phyloP scores from a whole-genome alignment of 2,329 filamentous ascomycete species.

The Claviceps sp. region DNA sequence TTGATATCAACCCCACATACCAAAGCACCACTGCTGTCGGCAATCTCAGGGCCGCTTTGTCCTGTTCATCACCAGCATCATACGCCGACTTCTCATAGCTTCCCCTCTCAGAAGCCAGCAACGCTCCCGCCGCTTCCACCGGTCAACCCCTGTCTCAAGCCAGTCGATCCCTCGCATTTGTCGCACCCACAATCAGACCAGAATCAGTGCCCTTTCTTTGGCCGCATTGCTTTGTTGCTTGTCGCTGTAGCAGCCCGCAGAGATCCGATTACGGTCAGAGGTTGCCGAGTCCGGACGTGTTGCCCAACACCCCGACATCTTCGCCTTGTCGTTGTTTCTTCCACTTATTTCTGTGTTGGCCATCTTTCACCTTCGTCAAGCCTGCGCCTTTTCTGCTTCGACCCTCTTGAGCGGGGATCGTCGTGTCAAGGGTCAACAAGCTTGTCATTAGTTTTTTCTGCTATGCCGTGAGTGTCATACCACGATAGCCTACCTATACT shows the following conservation, averaged over 20 bases:
- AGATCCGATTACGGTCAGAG: background rate
- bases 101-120: background rate
- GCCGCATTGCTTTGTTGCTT: background rate
- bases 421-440: conserved; percentile 29
- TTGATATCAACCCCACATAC: background rate
- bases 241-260: background rate
- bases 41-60: background rate
- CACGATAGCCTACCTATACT: background rate
- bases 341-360: background rate
- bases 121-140: background rate
- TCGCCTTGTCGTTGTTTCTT: background rate
- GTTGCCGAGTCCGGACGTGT: background rate
- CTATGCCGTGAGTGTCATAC: conserved; percentile 30
- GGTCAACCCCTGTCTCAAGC: conserved; percentile 3
- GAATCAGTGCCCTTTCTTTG: background rate
- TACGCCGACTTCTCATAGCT: background rate
- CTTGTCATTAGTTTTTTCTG: conserved; percentile 19
- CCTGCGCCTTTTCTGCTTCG: conserved; percentile 29
- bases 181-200: conserved; percentile 4
- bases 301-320: background rate
- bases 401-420: conserved; percentile 28
- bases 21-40: background rate
- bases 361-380: background rate
- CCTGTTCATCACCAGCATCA: background rate
- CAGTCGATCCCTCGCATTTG: conserved; percentile 9